phyloP scores from a whole-genome alignment of 495 filamentous ascomycete species.

The Chaetomium cochliodes region DNA sequence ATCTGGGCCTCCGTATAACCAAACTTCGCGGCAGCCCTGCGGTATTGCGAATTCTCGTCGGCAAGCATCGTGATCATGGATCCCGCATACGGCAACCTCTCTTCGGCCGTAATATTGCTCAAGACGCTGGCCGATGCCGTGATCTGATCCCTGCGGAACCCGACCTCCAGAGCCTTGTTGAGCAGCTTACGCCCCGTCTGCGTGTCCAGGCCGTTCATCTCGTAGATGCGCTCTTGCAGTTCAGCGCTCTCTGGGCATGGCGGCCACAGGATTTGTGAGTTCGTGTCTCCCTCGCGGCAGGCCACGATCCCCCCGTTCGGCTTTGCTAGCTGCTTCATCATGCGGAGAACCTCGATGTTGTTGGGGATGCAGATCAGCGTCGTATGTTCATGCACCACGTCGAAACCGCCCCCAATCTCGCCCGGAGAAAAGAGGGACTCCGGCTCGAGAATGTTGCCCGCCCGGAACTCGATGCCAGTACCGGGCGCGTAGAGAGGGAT shows the following conservation, averaged over 20 bases:
- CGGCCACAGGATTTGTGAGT: constrained; percentile 20
- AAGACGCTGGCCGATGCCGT: constrained; percentile 21
- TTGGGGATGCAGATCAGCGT: constrained; percentile 23
- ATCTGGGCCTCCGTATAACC: constrained; percentile 17
- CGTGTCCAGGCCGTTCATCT: constrained; percentile 21
- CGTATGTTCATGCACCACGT: constrained; percentile 22
- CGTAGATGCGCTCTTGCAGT: constrained; percentile 19
- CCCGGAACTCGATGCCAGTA: constrained; percentile 16
- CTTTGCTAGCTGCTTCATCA: constrained; percentile 18
- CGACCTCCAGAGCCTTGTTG: constrained; percentile 17
- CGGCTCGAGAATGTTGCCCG: constrained; percentile 18
- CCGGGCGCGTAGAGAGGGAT: constrained; percentile 14
- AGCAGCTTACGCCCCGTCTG: constrained; percentile 20
- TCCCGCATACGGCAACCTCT: constrained; percentile 15
- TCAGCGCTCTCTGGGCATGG: constrained; percentile 16
- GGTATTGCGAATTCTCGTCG: constrained; percentile 18
- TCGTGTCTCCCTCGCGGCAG: constrained; percentile 20
- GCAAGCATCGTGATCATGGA: constrained; percentile 20
- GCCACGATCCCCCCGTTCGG: constrained; percentile 22
- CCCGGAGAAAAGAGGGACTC: constrained; percentile 8
- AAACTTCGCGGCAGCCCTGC: constrained; percentile 19
- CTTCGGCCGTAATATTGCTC: constrained; percentile 17
- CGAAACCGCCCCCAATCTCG: constrained; percentile 10
- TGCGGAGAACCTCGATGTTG: constrained; percentile 21
- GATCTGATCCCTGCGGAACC: constrained; percentile 18